A percentile compares a stretch with the other conserved stretches of the same genome.
Evolutionary conservation across 2,329 filamentous ascomycete species (phyloP).

Genomic region (Colletotrichum truncatum): DNA sequence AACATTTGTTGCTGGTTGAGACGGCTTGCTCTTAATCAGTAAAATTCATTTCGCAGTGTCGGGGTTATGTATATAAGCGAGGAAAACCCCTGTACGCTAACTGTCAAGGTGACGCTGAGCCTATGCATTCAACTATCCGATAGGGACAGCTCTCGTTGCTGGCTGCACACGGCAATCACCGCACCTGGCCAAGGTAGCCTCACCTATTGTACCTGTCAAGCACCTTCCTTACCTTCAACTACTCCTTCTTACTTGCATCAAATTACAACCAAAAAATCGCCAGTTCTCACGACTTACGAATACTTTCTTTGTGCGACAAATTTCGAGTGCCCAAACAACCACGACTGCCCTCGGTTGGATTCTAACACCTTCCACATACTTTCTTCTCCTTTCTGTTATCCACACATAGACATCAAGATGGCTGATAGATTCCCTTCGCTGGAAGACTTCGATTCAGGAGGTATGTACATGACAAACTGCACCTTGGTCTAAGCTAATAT

Average conservation of each 20-base stretch:
- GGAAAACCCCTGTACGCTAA: neutral
- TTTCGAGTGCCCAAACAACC: constrained; percentile 57
- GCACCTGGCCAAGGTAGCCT: constrained; percentile 21
- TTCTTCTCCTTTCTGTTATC: constrained; percentile 44
- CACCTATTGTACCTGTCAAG: neutral
- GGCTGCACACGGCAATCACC: constrained; percentile 25
- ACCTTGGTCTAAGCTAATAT: constrained; percentile 29
- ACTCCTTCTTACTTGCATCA: neutral
- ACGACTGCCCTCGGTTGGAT: constrained; percentile 58
- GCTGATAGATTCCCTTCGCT: constrained; percentile 82
- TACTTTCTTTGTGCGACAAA: neutral
- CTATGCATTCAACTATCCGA: constrained; percentile 26
- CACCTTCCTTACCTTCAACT: neutral
- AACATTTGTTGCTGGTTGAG: constrained; percentile 20
- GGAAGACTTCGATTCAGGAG: constrained; percentile 78
- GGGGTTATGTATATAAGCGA: neutral
- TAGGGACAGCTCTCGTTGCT: constrained; percentile 1
- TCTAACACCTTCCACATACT: constrained; percentile 80
- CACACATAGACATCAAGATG: constrained; percentile 57
- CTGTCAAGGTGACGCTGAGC: neutral
- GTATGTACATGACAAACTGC: constrained; percentile 42
- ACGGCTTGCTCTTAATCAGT: constrained; percentile 7
- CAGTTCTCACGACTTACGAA: neutral
- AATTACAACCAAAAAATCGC: neutral
- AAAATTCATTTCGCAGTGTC: neutral